phyloP scores from a whole-genome alignment of 129 eudicot species.

The Chrysanthemum seticuspe region DNA sequence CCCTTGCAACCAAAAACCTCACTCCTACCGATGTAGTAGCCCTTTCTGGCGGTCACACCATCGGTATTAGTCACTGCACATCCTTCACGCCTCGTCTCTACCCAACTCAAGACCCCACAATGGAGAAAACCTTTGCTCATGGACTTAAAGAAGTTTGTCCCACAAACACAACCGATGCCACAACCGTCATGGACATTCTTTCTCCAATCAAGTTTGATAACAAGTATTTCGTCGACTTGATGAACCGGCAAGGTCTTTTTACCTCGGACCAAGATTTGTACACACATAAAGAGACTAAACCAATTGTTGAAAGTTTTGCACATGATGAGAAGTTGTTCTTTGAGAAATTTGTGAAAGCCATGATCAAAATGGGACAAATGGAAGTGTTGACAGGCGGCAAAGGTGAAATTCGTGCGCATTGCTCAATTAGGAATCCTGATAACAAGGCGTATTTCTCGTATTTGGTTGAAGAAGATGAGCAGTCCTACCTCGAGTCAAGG shows the following conservation, averaged over 20 bases:
- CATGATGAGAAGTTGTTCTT: slow-evolving; percentile 49
- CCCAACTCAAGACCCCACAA: slow-evolving; percentile 59
- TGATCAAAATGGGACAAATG: slow-evolving; percentile 68
- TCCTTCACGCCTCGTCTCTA: slow-evolving; percentile 47
- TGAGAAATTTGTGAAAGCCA: slow-evolving; percentile 48
- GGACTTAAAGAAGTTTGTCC: slow-evolving; percentile 54
- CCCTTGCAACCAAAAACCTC: slow-evolving; percentile 45
- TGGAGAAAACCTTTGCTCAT: slow-evolving; percentile 47
- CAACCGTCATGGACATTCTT: slow-evolving; percentile 42
- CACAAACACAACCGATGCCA: slow-evolving; percentile 42
- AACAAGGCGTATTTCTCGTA: slow-evolving; percentile 36
- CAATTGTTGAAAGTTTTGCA: slow-evolving; percentile 52
- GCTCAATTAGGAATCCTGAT: slow-evolving; percentile 48
- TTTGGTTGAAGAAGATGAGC: slow-evolving; percentile 37
- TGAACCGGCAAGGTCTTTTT: slow-evolving; percentile 54
- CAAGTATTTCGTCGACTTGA: slow-evolving; percentile 46
- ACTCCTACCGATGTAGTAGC: slow-evolving; percentile 56
- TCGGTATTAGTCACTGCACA: slow-evolving; percentile 50
- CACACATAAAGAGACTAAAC: slow-evolving; percentile 43
- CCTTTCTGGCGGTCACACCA: slow-evolving; percentile 70
- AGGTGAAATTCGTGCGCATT: slow-evolving; percentile 59
- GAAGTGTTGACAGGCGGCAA: slow-evolving; percentile 49
- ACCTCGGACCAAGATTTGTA: slow-evolving; percentile 65
- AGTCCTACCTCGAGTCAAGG: slow-evolving; percentile 28
- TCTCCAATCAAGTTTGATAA: slow-evolving; percentile 56